Conservation (phyloP, 768 basidiomycete species). For the Xerocomellus chrysenteron region DNA sequence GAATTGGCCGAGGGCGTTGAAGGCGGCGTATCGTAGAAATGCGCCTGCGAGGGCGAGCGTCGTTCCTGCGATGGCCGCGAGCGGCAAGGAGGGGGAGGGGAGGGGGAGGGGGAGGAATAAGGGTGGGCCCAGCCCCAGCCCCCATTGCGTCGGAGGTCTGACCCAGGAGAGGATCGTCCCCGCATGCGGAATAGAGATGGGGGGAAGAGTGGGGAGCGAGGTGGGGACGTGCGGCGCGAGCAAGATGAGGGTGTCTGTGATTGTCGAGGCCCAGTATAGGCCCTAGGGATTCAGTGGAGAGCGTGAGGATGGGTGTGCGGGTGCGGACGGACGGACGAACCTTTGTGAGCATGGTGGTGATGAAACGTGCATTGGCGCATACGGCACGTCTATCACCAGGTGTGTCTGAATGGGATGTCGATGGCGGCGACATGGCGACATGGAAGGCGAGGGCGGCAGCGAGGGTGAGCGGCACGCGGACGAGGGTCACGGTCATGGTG, state of each 20-base stretch:
- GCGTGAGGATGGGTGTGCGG: background rate
- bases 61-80: conserved; percentile 35
- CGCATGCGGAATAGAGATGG: background rate
- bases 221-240: conserved; percentile 8
- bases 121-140: no score
- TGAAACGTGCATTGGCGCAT: conserved; percentile 6
- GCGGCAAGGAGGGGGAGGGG: background rate
- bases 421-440: conserved; percentile 43
- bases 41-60: conserved; percentile 41
- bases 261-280: conserved; percentile 14
- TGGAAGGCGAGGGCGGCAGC: conserved; percentile 45
- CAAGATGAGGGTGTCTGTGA: conserved; percentile 8
- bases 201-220: background rate
- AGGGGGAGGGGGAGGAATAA: background rate
- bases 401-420: background rate
- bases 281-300: conserved; percentile 4
- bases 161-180: background rate
- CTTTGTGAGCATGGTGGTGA: conserved; percentile 13
- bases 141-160: background rate
- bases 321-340: background rate
- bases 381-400: conserved; percentile 28
- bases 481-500: conserved; percentile 18
- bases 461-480: conserved; percentile 45
- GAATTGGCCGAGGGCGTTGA: conserved; percentile 20
- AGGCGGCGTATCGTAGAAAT: conserved; percentile 39